These are phyloP conservation scores for Naganishia randhawae DNA, from an alignment of 768 basidiomycete genomes.

Conservation along the genomic window DNA sequence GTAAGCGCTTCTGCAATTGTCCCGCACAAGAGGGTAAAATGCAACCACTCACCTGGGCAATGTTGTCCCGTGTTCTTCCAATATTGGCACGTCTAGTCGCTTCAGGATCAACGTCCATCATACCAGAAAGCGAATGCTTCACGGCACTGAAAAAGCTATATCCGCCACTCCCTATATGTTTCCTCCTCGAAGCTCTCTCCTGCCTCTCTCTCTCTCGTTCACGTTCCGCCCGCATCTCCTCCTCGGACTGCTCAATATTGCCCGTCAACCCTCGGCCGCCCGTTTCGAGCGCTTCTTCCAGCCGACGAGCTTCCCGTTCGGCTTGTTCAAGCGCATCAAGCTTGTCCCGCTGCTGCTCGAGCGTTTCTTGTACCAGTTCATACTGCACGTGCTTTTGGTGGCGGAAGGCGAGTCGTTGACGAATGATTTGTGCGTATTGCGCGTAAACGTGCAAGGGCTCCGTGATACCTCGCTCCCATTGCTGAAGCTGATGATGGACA, in stretches of 20 bases:
- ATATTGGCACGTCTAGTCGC: constrained; percentile 88
- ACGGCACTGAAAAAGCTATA: constrained; percentile 86
- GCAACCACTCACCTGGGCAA: constrained; percentile 71
- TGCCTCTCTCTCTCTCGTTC: constrained; percentile 32
- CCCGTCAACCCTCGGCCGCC: constrained; percentile 44
- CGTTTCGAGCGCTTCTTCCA: constrained; percentile 79
- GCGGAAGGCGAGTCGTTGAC: constrained; percentile 85
- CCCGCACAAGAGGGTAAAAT: too few species aligned
- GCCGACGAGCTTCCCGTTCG: constrained; percentile 79
- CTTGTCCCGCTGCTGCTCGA: constrained; percentile 77
- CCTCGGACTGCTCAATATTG: constrained; percentile 33
- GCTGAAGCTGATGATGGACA: constrained; percentile 64
- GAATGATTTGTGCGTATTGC: constrained; percentile 92
- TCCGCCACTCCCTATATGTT: constrained; percentile 34
- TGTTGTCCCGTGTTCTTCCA: constrained; percentile 86
- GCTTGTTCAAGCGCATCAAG: constrained; percentile 87
- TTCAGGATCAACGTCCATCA: constrained; percentile 99
- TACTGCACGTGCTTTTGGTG: constrained; percentile 98
- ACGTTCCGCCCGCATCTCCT: constrained; percentile 29
- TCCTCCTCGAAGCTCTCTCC: constrained; percentile 21
- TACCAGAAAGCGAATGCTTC: constrained; percentile 89
- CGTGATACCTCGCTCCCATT: constrained; percentile 89
- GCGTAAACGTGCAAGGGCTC: constrained; percentile 94
- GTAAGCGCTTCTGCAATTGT: too few species aligned
- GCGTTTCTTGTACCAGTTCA: constrained; percentile 87